Evolutionary conservation across 169 alveolate species (phyloP).

Genomic region (Plasmodium knowlesi): DNA sequence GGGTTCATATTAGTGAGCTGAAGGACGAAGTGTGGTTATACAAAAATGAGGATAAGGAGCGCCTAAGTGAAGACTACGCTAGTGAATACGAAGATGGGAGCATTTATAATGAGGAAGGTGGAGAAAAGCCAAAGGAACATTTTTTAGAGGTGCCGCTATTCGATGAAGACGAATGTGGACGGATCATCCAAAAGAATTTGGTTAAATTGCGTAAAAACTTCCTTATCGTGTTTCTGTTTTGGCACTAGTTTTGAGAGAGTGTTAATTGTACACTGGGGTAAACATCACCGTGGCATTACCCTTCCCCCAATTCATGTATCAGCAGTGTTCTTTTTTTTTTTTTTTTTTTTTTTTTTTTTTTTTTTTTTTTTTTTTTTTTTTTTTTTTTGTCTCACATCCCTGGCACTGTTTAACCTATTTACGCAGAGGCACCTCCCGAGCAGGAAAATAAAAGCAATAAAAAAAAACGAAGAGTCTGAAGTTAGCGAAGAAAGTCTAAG

Average conservation of each 20-base stretch:
- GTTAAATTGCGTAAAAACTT: constrained; percentile 7
- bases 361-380: too few relatives aligned
- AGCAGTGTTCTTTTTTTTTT: neutral
- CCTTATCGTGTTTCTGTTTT: neutral
- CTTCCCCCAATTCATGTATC: neutral
- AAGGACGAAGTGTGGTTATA: constrained; percentile 75
- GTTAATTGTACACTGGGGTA: neutral
- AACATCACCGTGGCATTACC: neutral
- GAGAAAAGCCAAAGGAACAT: constrained; percentile 33
- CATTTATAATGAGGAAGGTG: constrained; percentile 35
- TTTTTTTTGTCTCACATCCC: neutral
- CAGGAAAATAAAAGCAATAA: constrained; percentile 14
- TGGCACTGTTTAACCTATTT: neutral
- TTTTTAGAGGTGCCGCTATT: constrained; percentile 75
- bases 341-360: neutral
- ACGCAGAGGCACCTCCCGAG: constrained; percentile 15
- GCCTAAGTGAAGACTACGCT: constrained; percentile 28
- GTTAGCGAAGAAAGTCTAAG: constrained; percentile 54
- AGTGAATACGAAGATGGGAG: constrained; percentile 24
- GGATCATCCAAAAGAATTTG: constrained; percentile 32
- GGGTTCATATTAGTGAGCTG: constrained; percentile 54
- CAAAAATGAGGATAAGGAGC: constrained; percentile 51
- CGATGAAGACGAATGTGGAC: constrained; percentile 72
- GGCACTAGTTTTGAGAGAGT: neutral
- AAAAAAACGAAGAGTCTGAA: constrained; percentile 32